These are phyloP conservation scores for Biancaea sappan DNA, from an alignment of 306 rosid genomes.

Conservation along the genomic window DNA sequence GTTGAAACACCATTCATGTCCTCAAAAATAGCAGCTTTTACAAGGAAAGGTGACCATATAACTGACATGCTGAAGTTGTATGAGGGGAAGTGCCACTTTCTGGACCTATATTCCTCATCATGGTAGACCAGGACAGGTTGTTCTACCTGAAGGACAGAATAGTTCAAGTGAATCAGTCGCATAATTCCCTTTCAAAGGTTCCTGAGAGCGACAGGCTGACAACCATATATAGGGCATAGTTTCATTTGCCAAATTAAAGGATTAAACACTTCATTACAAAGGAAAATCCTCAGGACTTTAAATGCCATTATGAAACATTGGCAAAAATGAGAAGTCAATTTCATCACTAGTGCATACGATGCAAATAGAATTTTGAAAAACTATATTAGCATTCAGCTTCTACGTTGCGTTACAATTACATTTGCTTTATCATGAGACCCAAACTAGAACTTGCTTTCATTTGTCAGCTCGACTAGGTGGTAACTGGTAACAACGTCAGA, in stretches of 20 bases:
- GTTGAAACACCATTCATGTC: conserved; percentile 85
- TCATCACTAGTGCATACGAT: conserved; percentile 9
- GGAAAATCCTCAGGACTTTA: neutral
- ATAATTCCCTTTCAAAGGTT: neutral
- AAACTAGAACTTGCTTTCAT: conserved; percentile 5
- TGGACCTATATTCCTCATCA: conserved; percentile 75
- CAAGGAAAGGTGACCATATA: conserved; percentile 90
- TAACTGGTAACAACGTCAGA: neutral
- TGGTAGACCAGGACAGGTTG: conserved; percentile 69
- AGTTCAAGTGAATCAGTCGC: conserved; percentile 35
- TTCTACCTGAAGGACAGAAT: conserved; percentile 68
- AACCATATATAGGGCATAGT: conserved; percentile 11
- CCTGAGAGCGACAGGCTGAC: neutral
- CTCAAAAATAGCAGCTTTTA: conserved; percentile 83
- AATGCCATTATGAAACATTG: neutral
- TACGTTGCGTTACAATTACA: neutral
- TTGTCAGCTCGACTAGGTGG: conserved; percentile 8
- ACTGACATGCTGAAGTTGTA: conserved; percentile 70
- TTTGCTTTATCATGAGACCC: conserved; percentile 14
- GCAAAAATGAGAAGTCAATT: neutral
- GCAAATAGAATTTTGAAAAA: neutral
- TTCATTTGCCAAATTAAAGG: neutral
- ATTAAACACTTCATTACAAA: conserved; percentile 2
- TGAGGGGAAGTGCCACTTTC: conserved; percentile 74
- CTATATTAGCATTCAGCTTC: neutral